Evolutionary conservation across 73 alveolate genomes (phyloP), one percentile per base, ranked within the genome.

Genomic region (Symbiodinium pilosum): DNA sequence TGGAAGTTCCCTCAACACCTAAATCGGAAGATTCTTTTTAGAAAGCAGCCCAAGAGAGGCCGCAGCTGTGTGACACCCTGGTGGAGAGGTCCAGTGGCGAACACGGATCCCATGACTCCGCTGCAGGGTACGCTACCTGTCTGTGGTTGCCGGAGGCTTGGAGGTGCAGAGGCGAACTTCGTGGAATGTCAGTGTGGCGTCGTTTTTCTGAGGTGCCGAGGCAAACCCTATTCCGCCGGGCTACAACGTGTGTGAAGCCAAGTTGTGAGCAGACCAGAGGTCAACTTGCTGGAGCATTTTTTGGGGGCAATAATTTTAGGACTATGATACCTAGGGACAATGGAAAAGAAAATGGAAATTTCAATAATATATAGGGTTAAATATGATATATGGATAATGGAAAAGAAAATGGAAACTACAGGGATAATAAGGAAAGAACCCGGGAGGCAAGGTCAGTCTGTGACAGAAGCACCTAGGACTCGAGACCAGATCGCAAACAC

Each of bases 91-190:
- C 96, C 96, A 7, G 87, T 68, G 39, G 96, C 96, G 9, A 89
- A 89, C 96, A 89, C 96, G n/a, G 52, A 89, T 30, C 87, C 96
- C 20, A 36, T 68, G 87, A 83, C n/a, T 47, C 51, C 73, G 4
- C 52, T 89, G 77, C 87, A 32, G 73, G 96, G 96, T n/a, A 26
- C 8, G 47, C 38, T 89, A 73, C 96, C 96, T 32, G 77, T 68
- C 47, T 89, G 96, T 16, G 96, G 96, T n/a, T 89, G 96, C 14
- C 39, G 77, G 77, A 26, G 87, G 36, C 96, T 64, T 69, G 96
- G 87, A 64, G 12, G 69, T 54, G n/a, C 71, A 3, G 71, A 30
- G 71, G n/a, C 71, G 28, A 4, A 51, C n/a, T 47, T 14, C 59
- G 59, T 6, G 21, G 14, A 9, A 47, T 14, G 21, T 6, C 59